Evolutionary conservation across 768 basidiomycete species (phyloP).

Genomic region (Mycena alexandri): DNA sequence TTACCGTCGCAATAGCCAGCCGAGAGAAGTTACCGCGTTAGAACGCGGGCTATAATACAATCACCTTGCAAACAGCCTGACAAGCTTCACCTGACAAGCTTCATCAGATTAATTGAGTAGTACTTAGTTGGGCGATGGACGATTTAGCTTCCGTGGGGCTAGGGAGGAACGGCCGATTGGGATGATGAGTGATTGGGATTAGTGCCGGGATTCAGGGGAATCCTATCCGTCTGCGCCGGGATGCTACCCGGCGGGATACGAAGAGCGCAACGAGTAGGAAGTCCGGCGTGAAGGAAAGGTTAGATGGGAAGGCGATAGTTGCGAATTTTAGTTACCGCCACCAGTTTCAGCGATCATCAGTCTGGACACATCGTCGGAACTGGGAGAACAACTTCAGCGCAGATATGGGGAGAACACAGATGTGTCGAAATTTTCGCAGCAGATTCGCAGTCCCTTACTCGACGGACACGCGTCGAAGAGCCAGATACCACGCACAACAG

Average conservation of each 20-base stretch:
- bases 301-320: constrained; percentile 5
- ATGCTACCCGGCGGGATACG: constrained; percentile 12
- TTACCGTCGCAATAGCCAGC: background rate
- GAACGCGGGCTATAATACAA: constrained; percentile 17
- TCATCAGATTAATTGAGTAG: constrained; percentile 20
- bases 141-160: constrained; percentile 18
- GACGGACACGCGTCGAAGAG: constrained; percentile 20
- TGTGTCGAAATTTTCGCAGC: constrained; percentile 13
- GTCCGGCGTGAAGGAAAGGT: background rate
- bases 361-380: background rate
- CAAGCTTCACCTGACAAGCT: constrained; percentile 17
- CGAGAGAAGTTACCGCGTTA: constrained; percentile 4
- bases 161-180: background rate
- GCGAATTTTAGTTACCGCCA: background rate
- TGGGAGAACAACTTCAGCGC: background rate
- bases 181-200: no score
- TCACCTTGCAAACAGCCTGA: constrained; percentile 10
- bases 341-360: background rate
- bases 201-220: constrained; percentile 11
- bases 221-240: constrained; percentile 27
- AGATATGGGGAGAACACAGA: constrained; percentile 9
- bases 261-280: background rate
- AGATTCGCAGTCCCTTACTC: background rate
- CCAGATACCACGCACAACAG: constrained; percentile 25
- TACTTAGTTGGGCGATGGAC: constrained; percentile 7